Conservation (phyloP, 495 filamentous ascomycete genomes). For the Gamarada debralockiae region DNA sequence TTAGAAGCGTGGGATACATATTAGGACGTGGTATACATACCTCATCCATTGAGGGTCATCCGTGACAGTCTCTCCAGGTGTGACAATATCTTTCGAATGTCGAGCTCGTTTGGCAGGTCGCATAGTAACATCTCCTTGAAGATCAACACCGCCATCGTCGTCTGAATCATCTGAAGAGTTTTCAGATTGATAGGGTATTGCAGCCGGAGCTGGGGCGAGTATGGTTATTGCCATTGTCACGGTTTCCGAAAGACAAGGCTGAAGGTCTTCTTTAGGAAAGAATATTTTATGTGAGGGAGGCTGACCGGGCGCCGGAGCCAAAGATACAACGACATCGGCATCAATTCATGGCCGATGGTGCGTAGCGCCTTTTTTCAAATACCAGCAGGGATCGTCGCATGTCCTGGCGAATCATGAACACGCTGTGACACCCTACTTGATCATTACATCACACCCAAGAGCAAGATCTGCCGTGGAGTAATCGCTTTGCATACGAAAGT, state of each 20-base stretch:
- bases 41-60: slow-evolving; percentile 96
- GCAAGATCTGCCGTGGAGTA: no score
- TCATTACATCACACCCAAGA: no score
- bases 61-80: slow-evolving; percentile 86
- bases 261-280: no score
- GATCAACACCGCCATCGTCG: slow-evolving; percentile 41
- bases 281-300: no score
- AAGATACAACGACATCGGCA: no score
- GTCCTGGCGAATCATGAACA: no score
- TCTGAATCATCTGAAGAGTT: slow-evolving; percentile 39
- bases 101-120: slow-evolving; percentile 32
- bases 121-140: slow-evolving; percentile 52
- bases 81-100: slow-evolving; percentile 56
- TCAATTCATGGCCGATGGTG: no score
- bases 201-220: slow-evolving; percentile 52
- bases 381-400: no score
- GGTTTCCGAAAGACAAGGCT: not conserved
- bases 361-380: no score
- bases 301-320: no score
- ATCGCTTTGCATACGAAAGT: no score
- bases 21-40: slow-evolving; percentile 33
- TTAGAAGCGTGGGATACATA: slow-evolving; percentile 4
- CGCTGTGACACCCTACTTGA: no score
- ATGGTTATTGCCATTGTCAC: slow-evolving; percentile 76
- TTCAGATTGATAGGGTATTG: slow-evolving; percentile 32